Conservation (phyloP, 106 monocot species). For the Apostasia shenzhenica region DNA sequence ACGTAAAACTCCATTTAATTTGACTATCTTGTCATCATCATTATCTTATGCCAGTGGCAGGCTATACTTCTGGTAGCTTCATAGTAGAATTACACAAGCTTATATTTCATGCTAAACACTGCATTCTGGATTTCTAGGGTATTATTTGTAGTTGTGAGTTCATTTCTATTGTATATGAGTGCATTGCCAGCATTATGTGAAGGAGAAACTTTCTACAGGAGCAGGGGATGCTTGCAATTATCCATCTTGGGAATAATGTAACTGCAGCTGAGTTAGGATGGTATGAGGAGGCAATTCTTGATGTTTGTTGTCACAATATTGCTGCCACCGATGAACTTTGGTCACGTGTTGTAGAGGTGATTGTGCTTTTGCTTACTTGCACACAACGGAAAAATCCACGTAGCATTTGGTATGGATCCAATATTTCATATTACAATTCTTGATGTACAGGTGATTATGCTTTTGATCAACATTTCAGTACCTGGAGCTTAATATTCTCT, state of each 20-base stretch:
- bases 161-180: too few relatives aligned
- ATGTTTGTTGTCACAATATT: slow-evolving; percentile 80
- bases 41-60: too few relatives aligned
- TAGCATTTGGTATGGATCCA: slow-evolving; percentile 58
- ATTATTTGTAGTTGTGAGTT: too few relatives aligned
- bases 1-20: too few relatives aligned
- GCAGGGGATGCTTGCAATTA: slow-evolving; percentile 77
- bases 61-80: too few relatives aligned
- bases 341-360: slow-evolving; percentile 68
- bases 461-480: too few relatives aligned
- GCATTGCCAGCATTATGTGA: background rate
- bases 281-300: slow-evolving; percentile 92
- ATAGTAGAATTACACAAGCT: too few relatives aligned
- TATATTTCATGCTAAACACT: too few relatives aligned
- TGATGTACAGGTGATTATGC: too few relatives aligned
- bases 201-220: slow-evolving; percentile 28
- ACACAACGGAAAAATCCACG: slow-evolving; percentile 70
- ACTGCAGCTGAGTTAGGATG: slow-evolving; percentile 66
- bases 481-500: too few relatives aligned
- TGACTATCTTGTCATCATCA: too few relatives aligned
- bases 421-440: background rate
- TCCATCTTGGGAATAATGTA: slow-evolving; percentile 77
- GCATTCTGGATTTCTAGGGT: too few relatives aligned
- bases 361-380: slow-evolving; percentile 62
- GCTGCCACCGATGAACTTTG: slow-evolving; percentile 80